A percentile compares a stretch with the other conserved stretches of the same genome.
phyloP scores from a whole-genome alignment of 345 rosid genomes.

The Citrus reticulata region DNA sequence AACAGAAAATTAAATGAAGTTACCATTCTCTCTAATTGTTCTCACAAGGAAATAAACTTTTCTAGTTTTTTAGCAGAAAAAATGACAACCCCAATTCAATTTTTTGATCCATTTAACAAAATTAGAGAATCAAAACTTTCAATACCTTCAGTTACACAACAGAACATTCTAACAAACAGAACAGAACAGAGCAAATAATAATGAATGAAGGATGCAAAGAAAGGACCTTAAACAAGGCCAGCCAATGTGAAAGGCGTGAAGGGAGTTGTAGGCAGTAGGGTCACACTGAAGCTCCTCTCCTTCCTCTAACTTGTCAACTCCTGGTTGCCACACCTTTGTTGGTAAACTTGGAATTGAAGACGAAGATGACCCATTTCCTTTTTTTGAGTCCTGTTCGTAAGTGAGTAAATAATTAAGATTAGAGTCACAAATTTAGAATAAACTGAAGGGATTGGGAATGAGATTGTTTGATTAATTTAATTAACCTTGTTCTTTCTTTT shows the following conservation, averaged over 20 bases:
- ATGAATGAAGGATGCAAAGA: not conserved
- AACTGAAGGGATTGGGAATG: not conserved
- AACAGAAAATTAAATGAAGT: not conserved
- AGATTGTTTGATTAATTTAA: conserved; percentile 2
- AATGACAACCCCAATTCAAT: not conserved
- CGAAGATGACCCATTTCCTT: conserved; percentile 56
- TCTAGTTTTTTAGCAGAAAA: not conserved
- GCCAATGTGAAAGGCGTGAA: conserved; percentile 84
- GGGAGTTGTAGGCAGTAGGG: conserved; percentile 83
- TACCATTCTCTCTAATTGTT: not conserved
- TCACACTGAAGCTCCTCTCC: conserved; percentile 98
- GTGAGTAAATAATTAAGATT: not conserved
- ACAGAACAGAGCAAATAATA: not conserved
- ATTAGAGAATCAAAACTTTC: not conserved
- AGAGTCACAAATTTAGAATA: not conserved
- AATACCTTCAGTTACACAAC: not conserved
- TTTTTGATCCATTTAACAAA: not conserved
- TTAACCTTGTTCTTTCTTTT: conserved; percentile 78
- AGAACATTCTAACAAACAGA: not conserved
- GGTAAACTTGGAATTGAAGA: conserved; percentile 53
- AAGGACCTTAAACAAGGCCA: conserved; percentile 99
- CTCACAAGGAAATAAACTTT: not conserved
- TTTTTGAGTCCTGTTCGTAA: conserved; percentile 40
- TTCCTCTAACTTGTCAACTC: conserved; percentile 89
- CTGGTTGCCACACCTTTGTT: conserved; percentile 93